Evolutionary conservation across 768 basidiomycete species (phyloP), one percentile per base, ranked within the genome.

Genomic region (Pulveroboletus sp.): DNA sequence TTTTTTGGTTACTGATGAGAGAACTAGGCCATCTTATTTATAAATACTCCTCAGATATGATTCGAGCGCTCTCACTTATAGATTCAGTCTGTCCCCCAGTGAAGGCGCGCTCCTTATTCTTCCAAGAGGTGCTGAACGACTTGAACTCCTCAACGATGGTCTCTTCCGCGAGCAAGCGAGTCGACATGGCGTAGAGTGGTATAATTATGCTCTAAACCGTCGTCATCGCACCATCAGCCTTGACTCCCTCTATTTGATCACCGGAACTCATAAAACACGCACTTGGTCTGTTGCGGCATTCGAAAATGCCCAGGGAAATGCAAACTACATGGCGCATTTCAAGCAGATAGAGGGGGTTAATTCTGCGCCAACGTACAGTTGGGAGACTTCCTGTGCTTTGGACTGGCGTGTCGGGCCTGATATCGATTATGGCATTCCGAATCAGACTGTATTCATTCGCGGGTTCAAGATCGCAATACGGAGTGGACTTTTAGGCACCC

Each of bases 261-360:
- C 43, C 4, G 43, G 43, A n/a, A 14, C 33, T 32, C 24, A 40
- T 9, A 50, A 40, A 15, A 21, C 44, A 17, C 11, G 39, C 9
- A 56, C 58, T 5, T 69, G 66, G 65, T 64, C 58, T 28, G 50
- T 61, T n/a, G 65, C 64, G 1, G 41, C 57, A 18, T 58, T 54
- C 28, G 41, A 44, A 24, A 26, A 26, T 6, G 6, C 15, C 6
- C n/a, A 15, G 10, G 32, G 21, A 33, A 26, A 33, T 4, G 32
- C 24, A n/a, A 14, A 24, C 18, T n/a, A 10, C 32, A 44, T 9
- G 14, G 43, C 43, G 7, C 32, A 26, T 21, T 44, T 44, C 32
- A 44, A 33, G 24, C 43, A 32, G 21, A 33, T 44, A 24, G 31
- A n/a, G 10, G 21, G 21, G 9, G 6, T 11, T 24, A n/a, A 2